Base-by-base conservation (phyloP, 257 asterid genomes). In the Nicotiana otophora region DNA sequence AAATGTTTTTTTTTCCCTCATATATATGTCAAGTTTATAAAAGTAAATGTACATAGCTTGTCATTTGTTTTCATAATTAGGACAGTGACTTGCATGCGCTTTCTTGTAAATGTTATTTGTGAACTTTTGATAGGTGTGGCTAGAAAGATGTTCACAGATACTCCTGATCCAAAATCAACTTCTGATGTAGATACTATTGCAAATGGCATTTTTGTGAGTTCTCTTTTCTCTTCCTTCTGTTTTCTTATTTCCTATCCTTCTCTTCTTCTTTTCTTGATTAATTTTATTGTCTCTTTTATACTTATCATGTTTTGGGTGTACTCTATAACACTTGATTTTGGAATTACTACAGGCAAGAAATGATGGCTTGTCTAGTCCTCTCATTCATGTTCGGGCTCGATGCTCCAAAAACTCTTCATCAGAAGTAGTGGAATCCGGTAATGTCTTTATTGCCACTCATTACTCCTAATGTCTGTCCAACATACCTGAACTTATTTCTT, bases 171-270 rank as follows among this genome's bases (percentile, higher is more conserved):
- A 60, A 70, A 78, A 48, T 79, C 80, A 12, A 48, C 83, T 20
- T 61, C 66, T 39, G 46, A 68, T 26, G 19, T 17, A 8, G 61
- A 19, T 78, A 36, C 46, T 20, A 20, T 80, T 20, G 75, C 74
- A 33, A 28, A 72, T 33, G 83, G 82, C 57, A 75, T 74, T 82
- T 85, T 83, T 58, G 90, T 87, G 70, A 85, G 85, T 79, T 54
- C 23, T 74, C 79, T 39, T 53, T 67, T 10, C 16, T 26, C 81
- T 46, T 16, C 7, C 36, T 16, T 69, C 8, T 31, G 26, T 20
- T 30, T 28, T 16, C 3, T 33, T 16, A 76, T 30, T 5, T 54
- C 30, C 30, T 28, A 17, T 28, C 60, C 66, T 75, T 65, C 3
- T 28, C 10, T 66, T 66, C 61, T 48, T 31, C 42, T 19, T 28